Evolutionary conservation across 2,329 filamentous ascomycete species (phyloP), one percentile per base, ranked within the genome.

Genomic region (Clonostachys chloroleuca): DNA sequence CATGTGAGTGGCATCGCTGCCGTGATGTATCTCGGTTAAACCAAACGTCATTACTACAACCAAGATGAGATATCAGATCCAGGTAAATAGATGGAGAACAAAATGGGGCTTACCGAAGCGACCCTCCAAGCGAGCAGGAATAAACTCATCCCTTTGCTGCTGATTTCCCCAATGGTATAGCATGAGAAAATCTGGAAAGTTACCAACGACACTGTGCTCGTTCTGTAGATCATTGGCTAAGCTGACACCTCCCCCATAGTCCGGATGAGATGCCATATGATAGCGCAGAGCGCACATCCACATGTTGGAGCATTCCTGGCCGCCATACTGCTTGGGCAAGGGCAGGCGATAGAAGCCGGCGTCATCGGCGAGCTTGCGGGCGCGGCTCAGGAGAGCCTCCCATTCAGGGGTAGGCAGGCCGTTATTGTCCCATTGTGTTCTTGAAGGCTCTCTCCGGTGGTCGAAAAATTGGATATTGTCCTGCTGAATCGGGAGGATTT

Each of bases 351-450:
- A 54, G 34, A 54, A 52, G 40, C 52, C 52, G 4, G 50, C 50
- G 6, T 34, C 8, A 17, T 54, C 52, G 9, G 52, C 48, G 12
- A 54, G 37, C 12, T 39, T 41, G 42, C 49, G 49, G 8, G 34
- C 48, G 9, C 34, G 46, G 8, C 17, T 20, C 5, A 54, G 35
- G 6, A 53, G 40, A 5, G 30, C 40, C 37, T 54, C 52, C 52
- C 52, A 54, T 17, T 49, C 52, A 5, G 44, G 40, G 2, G 44
- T 46, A 4, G 52, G 52, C 9, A 54, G 40, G 2, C 52, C 52
- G 17, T 46, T 30, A 16, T 54, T 54, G n/a, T 50, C 37, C 52
- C 52, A 54, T 40, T 54, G 52, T 6, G 52, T 54, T n/a, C 52
- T 34, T 5, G 52, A 54, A 6, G 50, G 40, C 37, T 54, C 52